Conservation (phyloP, 352 stramenopile species). For the Bremia lactucae region DNA sequence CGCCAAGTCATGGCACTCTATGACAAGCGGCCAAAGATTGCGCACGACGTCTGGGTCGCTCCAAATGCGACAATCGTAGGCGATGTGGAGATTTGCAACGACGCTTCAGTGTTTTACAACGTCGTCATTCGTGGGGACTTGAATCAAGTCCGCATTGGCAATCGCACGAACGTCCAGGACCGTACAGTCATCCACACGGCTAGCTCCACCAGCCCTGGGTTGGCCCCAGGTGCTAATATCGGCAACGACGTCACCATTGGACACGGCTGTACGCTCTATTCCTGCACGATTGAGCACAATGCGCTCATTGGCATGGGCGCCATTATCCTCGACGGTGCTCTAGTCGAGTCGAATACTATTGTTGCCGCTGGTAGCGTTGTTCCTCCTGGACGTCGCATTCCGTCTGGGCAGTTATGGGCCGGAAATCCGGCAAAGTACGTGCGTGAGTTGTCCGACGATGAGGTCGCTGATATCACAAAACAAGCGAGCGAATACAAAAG, state of each 20-base stretch:
- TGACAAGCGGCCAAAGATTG: constrained; percentile 85
- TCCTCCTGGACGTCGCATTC: constrained; percentile 78
- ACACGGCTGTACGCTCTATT: constrained; percentile 93
- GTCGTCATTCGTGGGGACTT: constrained; percentile 90
- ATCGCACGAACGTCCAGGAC: constrained; percentile 96
- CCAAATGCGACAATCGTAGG: constrained; percentile 94
- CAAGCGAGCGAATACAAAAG: constrained; percentile 78
- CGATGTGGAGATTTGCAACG: constrained; percentile 90
- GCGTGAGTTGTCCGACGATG: constrained; percentile 87
- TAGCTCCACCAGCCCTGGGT: constrained; percentile 59
- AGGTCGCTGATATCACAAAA: constrained; percentile 83
- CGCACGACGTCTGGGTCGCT: constrained; percentile 90
- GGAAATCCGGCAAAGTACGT: constrained; percentile 94
- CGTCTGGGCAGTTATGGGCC: constrained; percentile 90
- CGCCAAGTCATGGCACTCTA: constrained; percentile 89
- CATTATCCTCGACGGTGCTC: constrained; percentile 87
- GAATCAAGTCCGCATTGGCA: constrained; percentile 90
- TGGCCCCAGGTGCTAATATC: constrained; percentile 85
- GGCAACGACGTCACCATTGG: constrained; percentile 93
- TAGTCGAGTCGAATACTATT: constrained; percentile 91
- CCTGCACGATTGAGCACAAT: constrained; percentile 93
- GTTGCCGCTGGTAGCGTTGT: constrained; percentile 93
- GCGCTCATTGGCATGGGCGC: constrained; percentile 93
- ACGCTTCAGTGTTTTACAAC: constrained; percentile 94
- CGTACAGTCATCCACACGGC: constrained; percentile 90